Percentiles rank a stretch among this genome's conserved stretches.
phyloP scores from a whole-genome alignment of 495 filamentous ascomycete species.

The Penicillium steckii region DNA sequence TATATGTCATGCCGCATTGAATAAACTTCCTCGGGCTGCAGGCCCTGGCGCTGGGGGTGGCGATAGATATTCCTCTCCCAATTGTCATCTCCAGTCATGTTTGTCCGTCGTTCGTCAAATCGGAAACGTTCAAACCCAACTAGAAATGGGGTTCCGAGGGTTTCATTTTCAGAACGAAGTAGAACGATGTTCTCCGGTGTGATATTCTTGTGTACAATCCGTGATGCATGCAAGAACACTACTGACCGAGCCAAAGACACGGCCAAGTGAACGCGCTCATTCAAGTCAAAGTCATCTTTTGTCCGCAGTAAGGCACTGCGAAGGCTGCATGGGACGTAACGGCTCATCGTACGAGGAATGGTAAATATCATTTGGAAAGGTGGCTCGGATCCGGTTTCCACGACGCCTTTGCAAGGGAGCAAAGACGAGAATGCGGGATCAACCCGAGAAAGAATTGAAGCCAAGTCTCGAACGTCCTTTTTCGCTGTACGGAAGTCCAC shows the following conservation, averaged over 20 bases:
- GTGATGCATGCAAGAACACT: slow-evolving; percentile 2
- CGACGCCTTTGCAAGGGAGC: background rate
- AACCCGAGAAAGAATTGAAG: background rate
- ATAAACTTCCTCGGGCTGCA: slow-evolving; percentile 31
- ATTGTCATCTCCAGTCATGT: slow-evolving; percentile 22
- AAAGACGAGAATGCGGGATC: background rate
- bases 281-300: background rate
- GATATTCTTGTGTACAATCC: slow-evolving; percentile 10
- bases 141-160: background rate
- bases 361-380: background rate
- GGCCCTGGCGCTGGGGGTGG: slow-evolving; percentile 38
- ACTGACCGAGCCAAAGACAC: slow-evolving; percentile 1
- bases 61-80: slow-evolving; percentile 43
- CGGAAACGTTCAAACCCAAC: slow-evolving; percentile 20
- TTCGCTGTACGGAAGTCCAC: background rate
- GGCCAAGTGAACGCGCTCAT: background rate
- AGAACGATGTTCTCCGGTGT: slow-evolving; percentile 5
- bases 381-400: background rate
- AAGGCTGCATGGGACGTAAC: background rate
- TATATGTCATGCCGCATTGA: slow-evolving; percentile 51
- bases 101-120: slow-evolving; percentile 10
- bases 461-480: background rate
- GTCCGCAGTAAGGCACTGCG: background rate
- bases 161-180: background rate
- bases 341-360: background rate